A percentile compares a stretch with the other conserved stretches of the same genome.
These are phyloP conservation scores for Panicum virgatum DNA, from an alignment of 202 grass and related monocot species.

Conservation along the genomic window DNA sequence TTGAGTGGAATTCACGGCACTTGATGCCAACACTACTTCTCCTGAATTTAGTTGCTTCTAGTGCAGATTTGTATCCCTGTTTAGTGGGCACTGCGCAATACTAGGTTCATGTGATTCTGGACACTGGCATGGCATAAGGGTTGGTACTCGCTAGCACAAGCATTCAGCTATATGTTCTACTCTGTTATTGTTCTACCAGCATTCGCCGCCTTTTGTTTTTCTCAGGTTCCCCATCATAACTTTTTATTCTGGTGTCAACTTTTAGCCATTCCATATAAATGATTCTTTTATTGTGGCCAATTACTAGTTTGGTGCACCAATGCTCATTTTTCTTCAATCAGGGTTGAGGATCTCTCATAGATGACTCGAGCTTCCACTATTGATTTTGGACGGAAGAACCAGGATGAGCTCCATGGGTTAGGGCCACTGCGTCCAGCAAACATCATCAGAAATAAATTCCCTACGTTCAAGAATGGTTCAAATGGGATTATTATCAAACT, in stretches of 20 bases:
- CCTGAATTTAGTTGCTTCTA: constrained; percentile 15
- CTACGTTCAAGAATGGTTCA: constrained; percentile 57
- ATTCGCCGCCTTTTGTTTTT: background rate
- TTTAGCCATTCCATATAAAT: background rate
- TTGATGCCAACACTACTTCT: background rate
- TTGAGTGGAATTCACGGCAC: constrained; percentile 29
- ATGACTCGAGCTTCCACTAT: constrained; percentile 71
- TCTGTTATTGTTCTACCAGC: background rate
- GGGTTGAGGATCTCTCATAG: background rate
- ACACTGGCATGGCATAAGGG: background rate
- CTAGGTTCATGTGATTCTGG: constrained; percentile 6
- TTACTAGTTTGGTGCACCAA: constrained; percentile 1
- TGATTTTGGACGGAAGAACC: constrained; percentile 42
- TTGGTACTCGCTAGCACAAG: background rate
- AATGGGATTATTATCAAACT: constrained; percentile 66
- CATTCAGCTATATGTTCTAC: background rate
- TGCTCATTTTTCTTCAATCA: background rate
- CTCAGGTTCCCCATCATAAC: background rate
- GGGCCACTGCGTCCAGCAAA: constrained; percentile 52
- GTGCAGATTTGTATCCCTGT: background rate
- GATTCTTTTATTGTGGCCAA: background rate
- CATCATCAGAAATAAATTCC: constrained; percentile 62
- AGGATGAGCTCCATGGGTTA: constrained; percentile 36
- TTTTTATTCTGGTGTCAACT: background rate
- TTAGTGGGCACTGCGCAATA: background rate